Base-by-base conservation (phyloP, 2,329 filamentous ascomycete species). In the Talaromyces sp. region DNA sequence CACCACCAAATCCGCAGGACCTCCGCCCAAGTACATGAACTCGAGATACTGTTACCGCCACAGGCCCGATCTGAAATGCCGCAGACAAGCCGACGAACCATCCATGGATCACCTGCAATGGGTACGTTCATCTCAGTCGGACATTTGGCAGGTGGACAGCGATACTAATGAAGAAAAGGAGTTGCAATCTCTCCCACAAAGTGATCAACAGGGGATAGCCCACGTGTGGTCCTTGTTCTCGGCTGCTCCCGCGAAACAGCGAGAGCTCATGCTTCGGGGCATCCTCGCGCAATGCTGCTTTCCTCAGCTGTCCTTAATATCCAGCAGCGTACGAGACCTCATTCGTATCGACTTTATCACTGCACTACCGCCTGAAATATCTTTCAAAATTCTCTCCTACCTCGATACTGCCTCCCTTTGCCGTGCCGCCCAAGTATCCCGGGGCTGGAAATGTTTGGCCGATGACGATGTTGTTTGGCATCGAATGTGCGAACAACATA, bases 141-240 rank as follows among this genome's bases (percentile, higher is more conserved):
- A 45, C 3, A 6, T 37, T 10, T 25, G 35, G 31, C 9, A 4
- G 31, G 25, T 54, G 49, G 25, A 47, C 37, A 15, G 19, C 19
- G 41, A 52, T 41, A 59, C 64, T 66, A 39, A 66, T 17, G 25
- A 50, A 59, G 25, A 27, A 10, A 68, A 93, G 89, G 90, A 95
- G 77, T 87, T 98, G 61, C 90, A 94, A 71, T 88, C 86, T 56
- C 85, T 97, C 39, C 90, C 93, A 5, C 86, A 90, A 68, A 88
- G 87, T 69, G 95, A 99, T 76, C 93, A 97, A 79, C 92, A 97
- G 79, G 93, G 91, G 73, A 97, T 99, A 72, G 92, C 93, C 39
- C 94, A 97, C 73, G 93, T 98, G 64, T 99, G 95, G 95, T 96
- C 94, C 0, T 84, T 98, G 57, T 99, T 99, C 82, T 98, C 94